These are phyloP conservation scores for Carex cristatella DNA, from an alignment of 176 grass and related monocot species.

Conservation along the genomic window DNA sequence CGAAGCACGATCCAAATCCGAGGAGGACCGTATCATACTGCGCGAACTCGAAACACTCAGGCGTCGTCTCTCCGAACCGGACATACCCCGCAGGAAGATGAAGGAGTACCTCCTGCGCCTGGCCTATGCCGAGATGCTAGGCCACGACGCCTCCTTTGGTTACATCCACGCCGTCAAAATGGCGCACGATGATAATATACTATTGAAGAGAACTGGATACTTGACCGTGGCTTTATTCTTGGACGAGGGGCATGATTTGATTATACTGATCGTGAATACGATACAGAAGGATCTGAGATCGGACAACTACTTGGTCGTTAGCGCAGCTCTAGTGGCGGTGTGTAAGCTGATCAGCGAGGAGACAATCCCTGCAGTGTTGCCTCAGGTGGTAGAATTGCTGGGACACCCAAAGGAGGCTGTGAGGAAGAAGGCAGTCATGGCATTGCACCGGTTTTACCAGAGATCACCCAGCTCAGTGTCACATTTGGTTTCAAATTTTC, in stretches of 20 bases:
- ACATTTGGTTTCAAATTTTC: slow-evolving; percentile 92
- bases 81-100: slow-evolving; percentile 91
- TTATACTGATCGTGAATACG: slow-evolving; percentile 98
- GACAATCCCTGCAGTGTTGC: slow-evolving; percentile 89
- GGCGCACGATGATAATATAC: slow-evolving; percentile 92
- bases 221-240: slow-evolving; percentile 97
- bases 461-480: slow-evolving; percentile 70
- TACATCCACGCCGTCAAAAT: slow-evolving; percentile 99
- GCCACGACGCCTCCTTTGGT: slow-evolving; percentile 95
- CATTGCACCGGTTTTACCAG: slow-evolving; percentile 94
- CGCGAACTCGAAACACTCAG: slow-evolving; percentile 90
- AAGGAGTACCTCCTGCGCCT: slow-evolving; percentile 95
- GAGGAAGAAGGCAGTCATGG: slow-evolving; percentile 97
- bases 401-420: slow-evolving; percentile 83
- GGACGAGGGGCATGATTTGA: slow-evolving; percentile 90
- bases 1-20: slow-evolving; percentile 95
- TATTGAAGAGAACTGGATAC: slow-evolving; percentile 93
- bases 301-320: slow-evolving; percentile 88
- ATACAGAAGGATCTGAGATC: slow-evolving; percentile 99
- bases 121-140: slow-evolving; percentile 99
- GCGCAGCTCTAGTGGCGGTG: slow-evolving; percentile 67
- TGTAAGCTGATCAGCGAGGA: slow-evolving; percentile 94
- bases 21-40: slow-evolving; percentile 96
- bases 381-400: slow-evolving; percentile 89
- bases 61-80: slow-evolving; percentile 83